phyloP scores from a whole-genome alignment of 2,329 filamentous ascomycete species.

The Penicillium verrucosum region DNA sequence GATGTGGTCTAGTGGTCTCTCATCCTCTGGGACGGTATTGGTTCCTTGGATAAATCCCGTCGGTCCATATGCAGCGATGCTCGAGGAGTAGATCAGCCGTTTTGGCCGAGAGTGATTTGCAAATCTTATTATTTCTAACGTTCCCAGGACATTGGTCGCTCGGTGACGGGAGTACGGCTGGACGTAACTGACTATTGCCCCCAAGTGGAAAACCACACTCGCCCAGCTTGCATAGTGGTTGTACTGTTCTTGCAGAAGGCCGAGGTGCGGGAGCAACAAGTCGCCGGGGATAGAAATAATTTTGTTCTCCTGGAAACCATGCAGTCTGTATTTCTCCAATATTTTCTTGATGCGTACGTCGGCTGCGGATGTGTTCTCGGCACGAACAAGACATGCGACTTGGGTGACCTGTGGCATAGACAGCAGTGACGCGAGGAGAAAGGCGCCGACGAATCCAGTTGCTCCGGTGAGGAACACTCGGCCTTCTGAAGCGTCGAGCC shows the following conservation, averaged over 20 bases:
- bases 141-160: slow-evolving; percentile 5
- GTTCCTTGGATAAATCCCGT: not conserved
- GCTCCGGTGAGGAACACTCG: slow-evolving; percentile 7
- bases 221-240: not conserved
- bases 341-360: not conserved
- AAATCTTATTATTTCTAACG: slow-evolving; percentile 1
- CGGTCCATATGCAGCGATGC: slow-evolving; percentile 17
- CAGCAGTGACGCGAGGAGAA: not conserved
- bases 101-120: slow-evolving; percentile 11
- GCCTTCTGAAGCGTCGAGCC: slow-evolving; percentile 1
- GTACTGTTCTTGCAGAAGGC: not conserved
- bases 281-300: slow-evolving; percentile 6
- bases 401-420: not conserved
- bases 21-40: slow-evolving; percentile 6
- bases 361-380: not conserved
- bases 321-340: slow-evolving; percentile 4
- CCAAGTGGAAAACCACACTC: slow-evolving; percentile 16
- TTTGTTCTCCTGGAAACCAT: not conserved
- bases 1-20: not conserved
- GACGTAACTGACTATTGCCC: slow-evolving; percentile 8
- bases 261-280: slow-evolving; percentile 1
- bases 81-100: slow-evolving; percentile 18
- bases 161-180: slow-evolving; percentile 8
- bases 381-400: not conserved
- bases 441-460: slow-evolving; percentile 10